A percentile compares a stretch with the other conserved stretches of the same genome.
phyloP scores from a whole-genome alignment of 2,329 filamentous ascomycete genomes.

The Aspergillus sp. region DNA sequence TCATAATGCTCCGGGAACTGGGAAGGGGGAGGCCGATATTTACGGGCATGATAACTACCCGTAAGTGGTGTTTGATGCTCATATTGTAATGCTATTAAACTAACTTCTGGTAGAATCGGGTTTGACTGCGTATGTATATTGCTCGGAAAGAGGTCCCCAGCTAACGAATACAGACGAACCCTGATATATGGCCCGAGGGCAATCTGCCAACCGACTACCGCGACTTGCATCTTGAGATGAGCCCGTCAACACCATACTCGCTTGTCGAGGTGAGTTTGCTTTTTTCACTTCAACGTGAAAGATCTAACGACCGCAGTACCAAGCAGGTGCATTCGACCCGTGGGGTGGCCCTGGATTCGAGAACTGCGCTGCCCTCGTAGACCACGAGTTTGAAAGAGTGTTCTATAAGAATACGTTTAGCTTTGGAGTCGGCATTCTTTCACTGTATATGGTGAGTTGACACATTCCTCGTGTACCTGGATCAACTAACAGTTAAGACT shows the following conservation, averaged over 20 bases:
- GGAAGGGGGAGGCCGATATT: conserved; percentile 59
- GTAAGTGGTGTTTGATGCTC: conserved; percentile 14
- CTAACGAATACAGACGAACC: conserved; percentile 47
- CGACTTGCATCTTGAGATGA: conserved; percentile 57
- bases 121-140: conserved; percentile 38
- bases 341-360: conserved; percentile 73
- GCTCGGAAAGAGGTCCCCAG: not conserved
- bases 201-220: conserved; percentile 59
- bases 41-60: conserved; percentile 68
- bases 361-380: conserved; percentile 64
- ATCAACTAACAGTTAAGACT: conserved; percentile 41
- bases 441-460: conserved; percentile 67
- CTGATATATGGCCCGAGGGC: conserved; percentile 59
- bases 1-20: conserved; percentile 64
- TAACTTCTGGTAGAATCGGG: conserved; percentile 29
- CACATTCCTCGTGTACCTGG: not conserved
- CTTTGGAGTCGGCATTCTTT: conserved; percentile 66
- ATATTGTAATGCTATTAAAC: not conserved
- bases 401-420: conserved; percentile 76
- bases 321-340: conserved; percentile 70
- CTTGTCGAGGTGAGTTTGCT: conserved; percentile 53
- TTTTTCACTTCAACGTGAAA: not conserved
- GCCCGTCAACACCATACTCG: conserved; percentile 65
- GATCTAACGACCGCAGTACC: conserved; percentile 50
- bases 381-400: conserved; percentile 72